Base-by-base conservation (phyloP, 805 yeast genomes). In the Grigorovia yakushimaensis region DNA sequence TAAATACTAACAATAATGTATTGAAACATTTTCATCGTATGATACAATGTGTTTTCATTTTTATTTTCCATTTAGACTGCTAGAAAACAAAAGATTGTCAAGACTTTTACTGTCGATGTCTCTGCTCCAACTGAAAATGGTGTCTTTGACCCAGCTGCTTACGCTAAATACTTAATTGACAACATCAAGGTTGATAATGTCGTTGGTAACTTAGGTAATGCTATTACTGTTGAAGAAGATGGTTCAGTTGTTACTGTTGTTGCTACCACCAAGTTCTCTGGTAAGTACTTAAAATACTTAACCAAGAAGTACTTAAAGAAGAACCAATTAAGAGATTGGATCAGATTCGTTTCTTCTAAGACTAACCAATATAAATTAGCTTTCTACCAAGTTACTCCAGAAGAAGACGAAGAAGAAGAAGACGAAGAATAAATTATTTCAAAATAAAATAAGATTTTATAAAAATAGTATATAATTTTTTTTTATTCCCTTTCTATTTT, bases 321-420 rank as follows among this genome's bases (percentile, higher is more conserved):
- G 87, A 88, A 89, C 91, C 95, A 87, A 78, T 86, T 91, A 80
- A 88, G 97, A 82, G 98, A 93, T 81, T 91, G 98, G 98, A 89
- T 91, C 77, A 93, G 98, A 82, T 89, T 91, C 69, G 96, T 91
- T 62, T 86, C 98, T 60, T 82, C 84, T 70, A 84, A 88, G 79
- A 85, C 86, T 76, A 87, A 89, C 84, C 82, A 81, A 74, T 93
- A 93, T 87, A 85, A 85, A 75, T 82, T 91, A 79, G 89, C 93
- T 76, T 91, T 91, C 96, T 93, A 87, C 96, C 88, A 94, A 74
- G 93, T 91, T 73, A 88, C 91, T 66, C 91, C 86, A 66, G 95
- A 89, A 68, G 97, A 89, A 69, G 87, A 81, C 65, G 96, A 85
- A 72, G 95, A 84, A 64, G 96, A 87, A 68, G 58, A 49, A 45